Conservation (phyloP, 2,329 filamentous ascomycete species). For the Phialophora verrucosa region DNA sequence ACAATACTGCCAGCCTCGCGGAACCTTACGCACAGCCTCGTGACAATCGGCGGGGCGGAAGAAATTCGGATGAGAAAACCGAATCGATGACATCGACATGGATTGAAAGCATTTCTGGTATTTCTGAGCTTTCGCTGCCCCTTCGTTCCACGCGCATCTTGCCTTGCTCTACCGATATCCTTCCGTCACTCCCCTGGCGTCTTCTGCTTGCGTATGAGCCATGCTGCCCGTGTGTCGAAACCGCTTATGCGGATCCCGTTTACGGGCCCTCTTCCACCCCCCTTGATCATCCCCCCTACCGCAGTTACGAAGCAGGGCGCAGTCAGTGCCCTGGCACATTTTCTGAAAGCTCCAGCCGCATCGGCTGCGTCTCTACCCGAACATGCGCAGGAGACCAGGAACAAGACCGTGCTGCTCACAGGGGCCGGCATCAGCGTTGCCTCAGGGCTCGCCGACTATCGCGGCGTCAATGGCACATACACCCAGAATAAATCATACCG, state of each 20-base stretch:
- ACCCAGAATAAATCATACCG: slow-evolving; percentile 87
- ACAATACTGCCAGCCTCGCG: background rate
- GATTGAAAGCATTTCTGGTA: background rate
- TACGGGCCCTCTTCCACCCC: slow-evolving; percentile 77
- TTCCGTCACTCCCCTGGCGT: background rate
- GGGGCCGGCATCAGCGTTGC: slow-evolving; percentile 94
- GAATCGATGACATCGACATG: background rate
- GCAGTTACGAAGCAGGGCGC: slow-evolving; percentile 75
- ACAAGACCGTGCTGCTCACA: slow-evolving; percentile 66
- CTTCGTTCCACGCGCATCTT: background rate
- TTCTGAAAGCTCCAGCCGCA: slow-evolving; percentile 65
- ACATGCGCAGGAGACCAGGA: slow-evolving; percentile 52
- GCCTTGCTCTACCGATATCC: background rate
- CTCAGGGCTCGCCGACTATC: slow-evolving; percentile 90
- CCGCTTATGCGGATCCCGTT: slow-evolving; percentile 88
- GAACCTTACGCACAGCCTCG: background rate
- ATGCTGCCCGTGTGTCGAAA: slow-evolving; percentile 64
- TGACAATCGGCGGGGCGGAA: background rate
- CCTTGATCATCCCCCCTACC: slow-evolving; percentile 73
- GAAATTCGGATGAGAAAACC: background rate
- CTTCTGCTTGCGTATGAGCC: slow-evolving; percentile 22
- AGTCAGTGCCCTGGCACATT: slow-evolving; percentile 75
- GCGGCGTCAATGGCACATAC: slow-evolving; percentile 88
- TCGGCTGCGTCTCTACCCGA: slow-evolving; percentile 44
- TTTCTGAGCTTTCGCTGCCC: background rate